phyloP scores from a whole-genome alignment of 192 early-diverging fungal species.

The Spinellus fusiger region DNA sequence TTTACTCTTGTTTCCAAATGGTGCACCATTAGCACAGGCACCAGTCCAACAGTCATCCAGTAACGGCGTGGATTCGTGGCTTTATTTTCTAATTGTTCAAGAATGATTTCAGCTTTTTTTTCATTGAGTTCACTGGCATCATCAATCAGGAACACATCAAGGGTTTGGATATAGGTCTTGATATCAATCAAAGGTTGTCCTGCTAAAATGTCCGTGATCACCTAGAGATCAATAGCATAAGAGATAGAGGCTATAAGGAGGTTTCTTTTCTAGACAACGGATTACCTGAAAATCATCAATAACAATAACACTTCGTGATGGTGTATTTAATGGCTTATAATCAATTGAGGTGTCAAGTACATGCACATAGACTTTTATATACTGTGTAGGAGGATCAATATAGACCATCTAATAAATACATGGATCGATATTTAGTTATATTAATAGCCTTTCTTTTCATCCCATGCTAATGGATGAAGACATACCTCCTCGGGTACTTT shows the following conservation, averaged over 20 bases:
- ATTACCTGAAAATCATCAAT: conserved; percentile 58
- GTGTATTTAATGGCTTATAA: conserved; percentile 49
- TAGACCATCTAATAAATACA: conserved; percentile 25
- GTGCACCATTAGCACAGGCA: not conserved
- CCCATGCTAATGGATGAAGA: conserved; percentile 13
- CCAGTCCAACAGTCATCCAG: conserved; percentile 15
- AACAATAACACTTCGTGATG: conserved; percentile 40
- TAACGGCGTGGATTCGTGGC: conserved; percentile 24
- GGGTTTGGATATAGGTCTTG: conserved; percentile 43
- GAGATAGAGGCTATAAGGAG: not conserved
- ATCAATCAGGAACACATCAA: conserved; percentile 48
- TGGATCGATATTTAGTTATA: not conserved
- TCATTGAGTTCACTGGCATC: conserved; percentile 25
- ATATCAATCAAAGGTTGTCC: conserved; percentile 56
- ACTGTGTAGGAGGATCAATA: conserved; percentile 43
- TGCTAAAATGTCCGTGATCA: conserved; percentile 49
- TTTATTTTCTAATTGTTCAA: conserved; percentile 18
- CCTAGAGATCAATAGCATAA: conserved; percentile 19
- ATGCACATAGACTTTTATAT: conserved; percentile 53
- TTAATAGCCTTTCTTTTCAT: not conserved
- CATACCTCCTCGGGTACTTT: conserved; percentile 44
- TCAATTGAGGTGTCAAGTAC: conserved; percentile 56
- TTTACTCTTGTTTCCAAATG: conserved; percentile 16
- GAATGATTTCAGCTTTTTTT: conserved; percentile 16
- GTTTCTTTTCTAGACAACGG: not conserved